Evolutionary conservation across 495 filamentous ascomycete genomes (phyloP).

Genomic region (Physcia stellaris): DNA sequence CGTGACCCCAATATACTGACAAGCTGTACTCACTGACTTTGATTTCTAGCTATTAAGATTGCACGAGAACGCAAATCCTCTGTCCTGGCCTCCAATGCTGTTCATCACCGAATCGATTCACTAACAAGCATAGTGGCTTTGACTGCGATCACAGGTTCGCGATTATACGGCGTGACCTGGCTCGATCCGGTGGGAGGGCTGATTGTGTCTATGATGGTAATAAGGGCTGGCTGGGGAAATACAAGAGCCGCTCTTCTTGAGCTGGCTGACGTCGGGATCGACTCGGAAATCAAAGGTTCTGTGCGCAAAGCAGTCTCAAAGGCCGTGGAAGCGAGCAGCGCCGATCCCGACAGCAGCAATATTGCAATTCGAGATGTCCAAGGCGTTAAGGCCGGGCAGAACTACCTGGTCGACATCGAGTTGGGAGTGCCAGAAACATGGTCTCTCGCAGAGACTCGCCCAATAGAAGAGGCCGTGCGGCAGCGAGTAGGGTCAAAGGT

Average conservation of each 20-base stretch:
- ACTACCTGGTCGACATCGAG: slow-evolving; percentile 81
- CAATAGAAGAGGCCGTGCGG: slow-evolving; percentile 59
- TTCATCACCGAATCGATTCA: slow-evolving; percentile 93
- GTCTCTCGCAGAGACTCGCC: slow-evolving; percentile 53
- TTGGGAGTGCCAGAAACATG: slow-evolving; percentile 59
- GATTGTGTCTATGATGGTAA: slow-evolving; percentile 80
- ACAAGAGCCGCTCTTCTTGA: slow-evolving; percentile 70
- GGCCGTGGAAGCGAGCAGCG: slow-evolving; percentile 30
- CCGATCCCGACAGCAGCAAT: slow-evolving; percentile 17
- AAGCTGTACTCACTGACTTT: slow-evolving; percentile 10
- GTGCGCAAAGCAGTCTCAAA: slow-evolving; percentile 51
- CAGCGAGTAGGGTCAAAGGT: slow-evolving; percentile 57
- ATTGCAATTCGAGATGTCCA: slow-evolving; percentile 60
- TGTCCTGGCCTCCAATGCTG: slow-evolving; percentile 90
- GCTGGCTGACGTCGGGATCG: slow-evolving; percentile 77
- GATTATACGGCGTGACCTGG: slow-evolving; percentile 77
- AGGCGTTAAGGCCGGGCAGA: slow-evolving; percentile 88
- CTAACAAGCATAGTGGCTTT: slow-evolving; percentile 89
- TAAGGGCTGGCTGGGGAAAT: slow-evolving; percentile 80
- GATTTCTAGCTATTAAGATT: slow-evolving; percentile 71
- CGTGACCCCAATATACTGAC: slow-evolving; percentile 20
- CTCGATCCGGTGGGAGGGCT: slow-evolving; percentile 91
- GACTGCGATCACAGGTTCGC: slow-evolving; percentile 74
- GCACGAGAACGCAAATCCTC: slow-evolving; percentile 89
- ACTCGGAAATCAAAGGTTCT: slow-evolving; percentile 60